Base-by-base conservation (phyloP, 2,329 filamentous ascomycete species). In the Aureobasidium musti region DNA sequence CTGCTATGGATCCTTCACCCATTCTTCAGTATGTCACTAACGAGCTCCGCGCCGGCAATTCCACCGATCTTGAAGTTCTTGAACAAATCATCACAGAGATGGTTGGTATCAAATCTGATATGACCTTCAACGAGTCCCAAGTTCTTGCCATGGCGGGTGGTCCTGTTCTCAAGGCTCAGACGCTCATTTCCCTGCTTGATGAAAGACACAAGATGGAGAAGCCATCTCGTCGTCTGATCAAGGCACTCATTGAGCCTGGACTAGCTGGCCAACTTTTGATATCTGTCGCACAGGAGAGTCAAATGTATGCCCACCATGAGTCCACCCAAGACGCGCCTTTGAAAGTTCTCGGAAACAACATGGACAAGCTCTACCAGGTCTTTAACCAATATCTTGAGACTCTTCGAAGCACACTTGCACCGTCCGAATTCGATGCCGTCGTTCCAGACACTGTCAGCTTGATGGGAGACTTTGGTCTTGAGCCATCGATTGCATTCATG, bases 81-180 rank as follows among this genome's bases (percentile, higher is more conserved):
- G 91, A 95, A 74, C 92, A 98, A 74, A 85, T 99, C 68, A 90
- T 98, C 61, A 87, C 88, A 41, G 91, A 91, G 2, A 98, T 99
- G 95, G 92, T 91, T 21, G 96, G 96, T 53, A 93, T 99, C 68
- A 89, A 94, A 14, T 88, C 93, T 4, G 89, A 94, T 68, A 86
- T 89, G 63, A 91, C 93, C 73, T 94, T 97, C 73, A 97, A 91
- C 35, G 94, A 99, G 71, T 82, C 88, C 21, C 93, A 97, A 77
- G 85, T 97, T 33, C 82, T 91, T 69, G 92, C 91, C 17, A 92
- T 99, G 86, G 91, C 91, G 47, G 94, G 93, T 68, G 93, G 94
- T 17, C 87, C 91, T 61, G 81, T 89, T 30, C 82, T 99, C 13
- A 89, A 91, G 70, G 87, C 88, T 11, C 90, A 94, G 72, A 96